These are phyloP conservation scores for Agrocybe chaxingu DNA, from an alignment of 768 basidiomycete genomes.

Conservation along the genomic window DNA sequence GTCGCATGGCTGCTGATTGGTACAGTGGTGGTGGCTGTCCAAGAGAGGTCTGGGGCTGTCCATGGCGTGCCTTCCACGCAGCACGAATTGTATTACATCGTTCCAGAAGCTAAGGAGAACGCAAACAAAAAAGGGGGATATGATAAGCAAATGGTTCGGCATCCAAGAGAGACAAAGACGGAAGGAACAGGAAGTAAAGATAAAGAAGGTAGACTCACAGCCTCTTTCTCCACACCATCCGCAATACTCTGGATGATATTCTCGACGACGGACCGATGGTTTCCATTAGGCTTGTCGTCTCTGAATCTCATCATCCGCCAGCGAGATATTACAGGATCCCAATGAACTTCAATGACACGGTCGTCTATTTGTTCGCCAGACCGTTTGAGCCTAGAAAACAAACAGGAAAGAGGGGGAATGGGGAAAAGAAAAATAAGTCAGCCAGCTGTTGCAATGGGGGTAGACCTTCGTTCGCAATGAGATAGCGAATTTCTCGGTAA, in stretches of 20 bases:
- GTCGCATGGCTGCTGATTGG: constrained; percentile 19
- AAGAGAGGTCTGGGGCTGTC: constrained; percentile 27
- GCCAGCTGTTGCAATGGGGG: constrained; percentile 2
- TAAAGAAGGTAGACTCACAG: constrained; percentile 47
- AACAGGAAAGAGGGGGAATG: background rate
- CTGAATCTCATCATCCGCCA: constrained; percentile 95
- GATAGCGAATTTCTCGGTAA: constrained; percentile 13
- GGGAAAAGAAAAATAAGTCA: constrained; percentile 2
- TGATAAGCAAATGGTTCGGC: background rate
- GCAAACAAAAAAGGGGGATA: background rate
- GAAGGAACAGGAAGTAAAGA: background rate
- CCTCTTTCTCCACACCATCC: constrained; percentile 90
- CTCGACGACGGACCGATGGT: constrained; percentile 80
- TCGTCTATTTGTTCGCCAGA: constrained; percentile 89
- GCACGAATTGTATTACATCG: constrained; percentile 61
- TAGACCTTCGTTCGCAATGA: constrained; percentile 7
- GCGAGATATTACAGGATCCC: constrained; percentile 62
- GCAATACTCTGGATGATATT: constrained; percentile 88
- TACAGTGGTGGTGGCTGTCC: constrained; percentile 14
- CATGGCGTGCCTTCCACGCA: constrained; percentile 71
- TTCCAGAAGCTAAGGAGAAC: constrained; percentile 53
- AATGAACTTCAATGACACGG: constrained; percentile 90
- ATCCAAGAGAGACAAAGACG: background rate
- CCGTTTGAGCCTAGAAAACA: constrained; percentile 64
- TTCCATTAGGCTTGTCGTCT: constrained; percentile 92